These are phyloP conservation scores for Eutypa lata DNA, from an alignment of 2,329 filamentous ascomycete species.

Conservation along the genomic window DNA sequence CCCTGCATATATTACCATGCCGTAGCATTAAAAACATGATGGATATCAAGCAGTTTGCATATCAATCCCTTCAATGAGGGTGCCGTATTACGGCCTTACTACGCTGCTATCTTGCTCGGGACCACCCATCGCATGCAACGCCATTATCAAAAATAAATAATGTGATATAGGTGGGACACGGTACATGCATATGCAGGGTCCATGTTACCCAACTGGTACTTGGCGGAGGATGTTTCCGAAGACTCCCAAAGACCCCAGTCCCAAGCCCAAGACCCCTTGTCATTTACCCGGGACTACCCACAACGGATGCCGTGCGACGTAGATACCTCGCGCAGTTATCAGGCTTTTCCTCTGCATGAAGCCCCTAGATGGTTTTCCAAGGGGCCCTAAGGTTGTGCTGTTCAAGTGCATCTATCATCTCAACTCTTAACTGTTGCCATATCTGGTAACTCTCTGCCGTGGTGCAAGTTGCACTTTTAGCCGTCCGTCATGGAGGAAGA, in stretches of 20 bases:
- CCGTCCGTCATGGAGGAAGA: not conserved
- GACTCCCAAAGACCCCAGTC: too few relatives aligned
- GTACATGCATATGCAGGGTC: not conserved
- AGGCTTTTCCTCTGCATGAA: not conserved
- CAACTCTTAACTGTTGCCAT: not conserved
- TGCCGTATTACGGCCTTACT: too few relatives aligned
- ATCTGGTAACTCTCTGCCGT: not conserved
- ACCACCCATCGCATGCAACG: not conserved
- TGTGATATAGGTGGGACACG: not conserved
- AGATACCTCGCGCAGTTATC: not conserved
- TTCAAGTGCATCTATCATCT: not conserved
- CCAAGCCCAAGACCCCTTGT: too few relatives aligned
- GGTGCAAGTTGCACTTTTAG: not conserved
- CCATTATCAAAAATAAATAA: not conserved
- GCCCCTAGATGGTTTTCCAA: too few relatives aligned
- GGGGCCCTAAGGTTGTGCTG: not conserved
- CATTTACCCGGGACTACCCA: slow-evolving; percentile 21
- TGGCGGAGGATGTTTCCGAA: slow-evolving; percentile 22
- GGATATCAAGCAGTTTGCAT: too few relatives aligned
- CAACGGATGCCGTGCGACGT: slow-evolving; percentile 1
- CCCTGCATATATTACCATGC: too few relatives aligned
- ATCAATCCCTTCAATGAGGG: too few relatives aligned
- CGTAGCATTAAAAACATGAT: too few relatives aligned
- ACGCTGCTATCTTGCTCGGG: too few relatives aligned
- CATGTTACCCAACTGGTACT: slow-evolving; percentile 15